phyloP scores from a whole-genome alignment of 2,329 filamentous ascomycete species.

The Alternaria burnsii region DNA sequence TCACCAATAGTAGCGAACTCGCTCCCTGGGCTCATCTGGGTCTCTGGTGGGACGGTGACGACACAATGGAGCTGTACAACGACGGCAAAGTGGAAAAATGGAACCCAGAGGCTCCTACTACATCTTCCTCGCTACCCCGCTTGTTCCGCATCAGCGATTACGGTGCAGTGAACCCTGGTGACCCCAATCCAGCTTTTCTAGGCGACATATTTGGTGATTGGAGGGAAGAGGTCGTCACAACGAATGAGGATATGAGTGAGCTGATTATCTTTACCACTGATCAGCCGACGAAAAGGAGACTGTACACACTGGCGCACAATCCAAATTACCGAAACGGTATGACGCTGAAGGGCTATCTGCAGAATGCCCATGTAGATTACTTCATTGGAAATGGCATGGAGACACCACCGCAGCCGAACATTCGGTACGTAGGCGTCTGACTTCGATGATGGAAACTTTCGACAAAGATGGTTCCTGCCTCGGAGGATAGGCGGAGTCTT shows the following conservation, averaged over 20 bases:
- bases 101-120: conserved; percentile 8
- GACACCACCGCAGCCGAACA: neutral
- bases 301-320: neutral
- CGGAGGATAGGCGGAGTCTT: too few species aligned
- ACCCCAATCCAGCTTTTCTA: conserved; percentile 16
- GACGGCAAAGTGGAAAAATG: conserved; percentile 24
- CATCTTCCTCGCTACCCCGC: conserved; percentile 7
- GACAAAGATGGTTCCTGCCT: too few species aligned
- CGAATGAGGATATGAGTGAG: neutral
- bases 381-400: neutral
- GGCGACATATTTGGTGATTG: conserved; percentile 23
- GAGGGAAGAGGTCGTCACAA: conserved; percentile 12
- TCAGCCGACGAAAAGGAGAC: neutral
- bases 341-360: neutral
- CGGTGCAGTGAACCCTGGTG: conserved; percentile 14
- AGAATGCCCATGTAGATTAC: neutral
- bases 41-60: conserved; percentile 22
- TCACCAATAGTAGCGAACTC: neutral
- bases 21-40: conserved; percentile 18
- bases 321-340: neutral
- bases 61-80: conserved; percentile 23
- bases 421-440: neutral
- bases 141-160: conserved; percentile 16
- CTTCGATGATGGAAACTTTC: too few species aligned
- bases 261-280: neutral